Conservation (phyloP, 768 basidiomycete species). For the Tylopilus sp. region DNA sequence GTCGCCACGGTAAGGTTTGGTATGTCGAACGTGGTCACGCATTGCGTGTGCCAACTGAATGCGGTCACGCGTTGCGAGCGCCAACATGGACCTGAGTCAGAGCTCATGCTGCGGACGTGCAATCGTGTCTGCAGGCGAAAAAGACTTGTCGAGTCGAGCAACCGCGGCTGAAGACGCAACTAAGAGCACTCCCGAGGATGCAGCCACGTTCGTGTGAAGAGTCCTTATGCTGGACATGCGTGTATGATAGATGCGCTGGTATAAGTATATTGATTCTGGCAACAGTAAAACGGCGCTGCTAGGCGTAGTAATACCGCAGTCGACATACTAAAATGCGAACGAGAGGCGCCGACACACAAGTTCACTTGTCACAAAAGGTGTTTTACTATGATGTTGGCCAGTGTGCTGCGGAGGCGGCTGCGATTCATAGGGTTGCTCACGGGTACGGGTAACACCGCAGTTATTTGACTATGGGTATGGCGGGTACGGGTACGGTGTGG, state of each 20-base stretch:
- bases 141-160: slow-evolving; percentile 68
- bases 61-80: too few relatives aligned
- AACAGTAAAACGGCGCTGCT: not conserved
- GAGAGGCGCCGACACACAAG: not conserved
- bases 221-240: slow-evolving; percentile 2
- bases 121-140: slow-evolving; percentile 68
- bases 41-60: too few relatives aligned
- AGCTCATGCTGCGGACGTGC: slow-evolving; percentile 53
- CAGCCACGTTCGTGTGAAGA: slow-evolving; percentile 2
- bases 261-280: slow-evolving; percentile 3
- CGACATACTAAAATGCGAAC: not conserved
- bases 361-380: not conserved
- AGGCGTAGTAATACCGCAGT: not conserved
- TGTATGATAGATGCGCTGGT: not conserved
- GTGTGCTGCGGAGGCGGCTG: not conserved
- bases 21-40: too few relatives aligned
- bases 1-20: too few relatives aligned
- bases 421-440: not conserved
- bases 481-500: too few relatives aligned
- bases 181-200: slow-evolving; percentile 17
- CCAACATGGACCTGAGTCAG: too few relatives aligned
- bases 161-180: slow-evolving; percentile 59
- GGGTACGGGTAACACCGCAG: too few relatives aligned
- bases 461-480: too few relatives aligned
- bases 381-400: not conserved